Percentiles rank a stretch among this genome's conserved stretches.
phyloP scores from a whole-genome alignment of 768 basidiomycete species.

The Serendipita sp. region DNA sequence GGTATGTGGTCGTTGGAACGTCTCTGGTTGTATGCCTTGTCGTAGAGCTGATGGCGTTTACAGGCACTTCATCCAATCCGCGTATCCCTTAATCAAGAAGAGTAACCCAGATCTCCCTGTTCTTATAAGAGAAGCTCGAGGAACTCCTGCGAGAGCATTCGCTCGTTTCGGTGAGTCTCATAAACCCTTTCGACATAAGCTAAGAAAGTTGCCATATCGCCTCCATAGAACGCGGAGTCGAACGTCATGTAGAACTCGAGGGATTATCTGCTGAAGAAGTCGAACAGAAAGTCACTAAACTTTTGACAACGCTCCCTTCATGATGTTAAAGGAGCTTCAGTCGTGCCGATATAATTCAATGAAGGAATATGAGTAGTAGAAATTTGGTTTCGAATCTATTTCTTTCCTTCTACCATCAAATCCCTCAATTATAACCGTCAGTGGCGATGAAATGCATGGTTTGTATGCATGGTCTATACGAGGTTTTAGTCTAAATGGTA shows the following conservation, averaged over 20 bases:
- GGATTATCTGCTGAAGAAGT: conserved; percentile 57
- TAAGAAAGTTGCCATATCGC: background rate
- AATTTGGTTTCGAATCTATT: background rate
- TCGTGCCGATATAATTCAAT: background rate
- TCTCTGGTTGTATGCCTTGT: background rate
- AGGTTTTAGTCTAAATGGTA: no score
- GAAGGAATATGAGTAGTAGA: background rate
- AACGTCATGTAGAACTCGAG: conserved; percentile 68
- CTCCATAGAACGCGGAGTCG: conserved; percentile 52
- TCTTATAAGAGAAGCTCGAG: conserved; percentile 61
- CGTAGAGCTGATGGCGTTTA: background rate
- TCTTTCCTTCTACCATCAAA: no score
- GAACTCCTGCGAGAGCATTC: conserved; percentile 68
- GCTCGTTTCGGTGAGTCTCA: conserved; percentile 60
- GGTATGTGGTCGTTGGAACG: conserved; percentile 28
- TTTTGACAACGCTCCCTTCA: conserved; percentile 24
- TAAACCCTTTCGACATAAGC: background rate
- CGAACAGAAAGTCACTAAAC: conserved; percentile 46
- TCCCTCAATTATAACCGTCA: no score
- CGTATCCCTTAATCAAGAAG: conserved; percentile 61
- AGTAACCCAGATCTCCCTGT: conserved; percentile 77
- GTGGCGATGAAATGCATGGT: no score
- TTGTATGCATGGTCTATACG: no score
- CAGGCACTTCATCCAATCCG: conserved; percentile 65
- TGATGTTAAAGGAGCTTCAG: background rate